Evolutionary conservation across 306 rosid species (phyloP).

Genomic region (Cotoneaster glaucophyllus): DNA sequence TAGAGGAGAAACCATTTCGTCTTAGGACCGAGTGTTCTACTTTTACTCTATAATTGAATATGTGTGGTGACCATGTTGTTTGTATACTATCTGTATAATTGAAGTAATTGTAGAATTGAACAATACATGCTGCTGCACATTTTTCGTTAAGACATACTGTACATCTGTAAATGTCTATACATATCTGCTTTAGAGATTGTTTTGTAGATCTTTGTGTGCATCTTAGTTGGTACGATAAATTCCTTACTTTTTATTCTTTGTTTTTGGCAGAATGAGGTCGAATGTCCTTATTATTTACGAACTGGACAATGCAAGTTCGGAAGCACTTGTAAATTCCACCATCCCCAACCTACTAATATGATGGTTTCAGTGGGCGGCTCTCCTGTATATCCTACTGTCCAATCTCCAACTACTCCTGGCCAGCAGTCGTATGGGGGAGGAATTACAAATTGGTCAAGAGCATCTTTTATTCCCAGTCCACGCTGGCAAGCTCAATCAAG

Average conservation of each 20-base stretch:
- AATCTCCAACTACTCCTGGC: slow-evolving; percentile 85
- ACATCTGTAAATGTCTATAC: slow-evolving; percentile 13
- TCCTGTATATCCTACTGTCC: slow-evolving; percentile 77
- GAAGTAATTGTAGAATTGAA: not conserved
- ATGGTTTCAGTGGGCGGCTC: slow-evolving; percentile 82
- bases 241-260: slow-evolving; percentile 9
- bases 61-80: too few relatives aligned
- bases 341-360: slow-evolving; percentile 89
- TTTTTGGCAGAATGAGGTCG: slow-evolving; percentile 61
- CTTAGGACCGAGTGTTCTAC: too few relatives aligned
- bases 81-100: not conserved
- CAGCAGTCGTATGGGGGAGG: slow-evolving; percentile 85
- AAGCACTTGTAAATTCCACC: slow-evolving; percentile 92
- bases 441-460: slow-evolving; percentile 85
- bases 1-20: not conserved
- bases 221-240: slow-evolving; percentile 13
- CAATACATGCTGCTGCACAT: not conserved
- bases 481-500: slow-evolving; percentile 97
- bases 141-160: slow-evolving; percentile 5
- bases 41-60: too few relatives aligned
- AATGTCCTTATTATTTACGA: slow-evolving; percentile 89
- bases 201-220: slow-evolving; percentile 1
- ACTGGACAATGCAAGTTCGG: slow-evolving; percentile 95
- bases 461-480: slow-evolving; percentile 84
- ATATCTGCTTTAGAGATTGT: slow-evolving; percentile 3